Evolutionary conservation across 352 stramenopile genomes (phyloP).

Genomic region (Globisporangium acanthophoron): DNA sequence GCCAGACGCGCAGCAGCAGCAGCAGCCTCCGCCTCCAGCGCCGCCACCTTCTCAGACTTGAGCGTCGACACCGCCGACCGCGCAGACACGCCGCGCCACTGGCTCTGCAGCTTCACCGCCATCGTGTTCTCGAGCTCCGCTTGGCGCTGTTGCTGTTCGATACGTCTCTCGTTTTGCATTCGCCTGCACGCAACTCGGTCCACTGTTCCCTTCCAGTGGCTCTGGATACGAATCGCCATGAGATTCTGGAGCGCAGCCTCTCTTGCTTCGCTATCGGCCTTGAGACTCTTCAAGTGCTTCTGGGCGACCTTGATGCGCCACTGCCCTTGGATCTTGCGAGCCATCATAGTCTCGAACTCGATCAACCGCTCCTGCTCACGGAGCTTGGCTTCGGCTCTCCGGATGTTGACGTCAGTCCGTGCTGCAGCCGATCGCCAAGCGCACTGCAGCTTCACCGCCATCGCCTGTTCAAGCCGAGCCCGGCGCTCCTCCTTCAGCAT

Average conservation of each 20-base stretch:
- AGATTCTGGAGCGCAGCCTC: slow-evolving; percentile 7
- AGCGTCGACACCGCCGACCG: slow-evolving; percentile 7
- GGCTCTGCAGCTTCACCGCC: slow-evolving; percentile 19
- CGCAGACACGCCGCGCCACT: slow-evolving; percentile 15
- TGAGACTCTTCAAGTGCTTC: not conserved
- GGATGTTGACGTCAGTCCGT: not conserved
- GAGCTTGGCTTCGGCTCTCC: slow-evolving; percentile 15
- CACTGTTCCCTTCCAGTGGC: slow-evolving; percentile 3
- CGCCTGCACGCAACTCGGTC: not conserved
- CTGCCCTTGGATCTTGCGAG: slow-evolving; percentile 21
- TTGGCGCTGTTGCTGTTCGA: not conserved
- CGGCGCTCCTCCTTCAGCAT: slow-evolving; percentile 2
- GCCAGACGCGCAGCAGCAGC: slow-evolving; percentile 1
- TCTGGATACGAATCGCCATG: slow-evolving; percentile 13
- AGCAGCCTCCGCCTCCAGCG: slow-evolving; percentile 2
- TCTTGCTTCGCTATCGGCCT: not conserved
- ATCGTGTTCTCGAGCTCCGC: slow-evolving; percentile 9
- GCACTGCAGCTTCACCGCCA: slow-evolving; percentile 11
- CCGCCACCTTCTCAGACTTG: slow-evolving; percentile 7
- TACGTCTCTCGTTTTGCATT: not conserved
- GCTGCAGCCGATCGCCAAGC: slow-evolving; percentile 12
- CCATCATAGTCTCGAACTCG: slow-evolving; percentile 16
- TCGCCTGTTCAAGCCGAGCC: not conserved
- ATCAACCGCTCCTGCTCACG: slow-evolving; percentile 11
- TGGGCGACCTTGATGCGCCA: slow-evolving; percentile 20